A percentile compares a stretch with the other conserved stretches of the same genome.
phyloP scores from a whole-genome alignment of 2,329 filamentous ascomycete genomes.

The Ilyonectria destructans region DNA sequence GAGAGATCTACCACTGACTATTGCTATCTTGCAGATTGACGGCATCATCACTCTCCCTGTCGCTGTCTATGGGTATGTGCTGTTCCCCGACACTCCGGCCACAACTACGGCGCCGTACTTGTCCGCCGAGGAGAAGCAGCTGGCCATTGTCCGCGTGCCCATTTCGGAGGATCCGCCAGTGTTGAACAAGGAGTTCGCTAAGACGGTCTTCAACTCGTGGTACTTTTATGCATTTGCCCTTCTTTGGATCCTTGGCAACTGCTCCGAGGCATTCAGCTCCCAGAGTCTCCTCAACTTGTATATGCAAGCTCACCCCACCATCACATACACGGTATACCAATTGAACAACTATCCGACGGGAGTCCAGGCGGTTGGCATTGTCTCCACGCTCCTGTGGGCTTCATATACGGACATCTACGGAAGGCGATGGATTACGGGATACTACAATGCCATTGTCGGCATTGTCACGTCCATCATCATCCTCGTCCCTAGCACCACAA shows the following conservation, averaged over 20 bases:
- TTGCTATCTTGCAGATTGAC: slow-evolving; percentile 54
- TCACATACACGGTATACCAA: slow-evolving; percentile 26
- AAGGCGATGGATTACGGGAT: slow-evolving; percentile 41
- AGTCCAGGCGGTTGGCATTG: slow-evolving; percentile 29
- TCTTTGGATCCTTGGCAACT: slow-evolving; percentile 55
- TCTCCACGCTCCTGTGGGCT: slow-evolving; percentile 31
- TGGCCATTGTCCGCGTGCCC: slow-evolving; percentile 24
- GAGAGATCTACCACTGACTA: neutral
- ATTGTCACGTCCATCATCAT: slow-evolving; percentile 26
- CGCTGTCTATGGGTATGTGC: slow-evolving; percentile 65
- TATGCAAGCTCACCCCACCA: slow-evolving; percentile 27
- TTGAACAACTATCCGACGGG: slow-evolving; percentile 36
- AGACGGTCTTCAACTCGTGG: slow-evolving; percentile 36
- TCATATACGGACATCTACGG: slow-evolving; percentile 49
- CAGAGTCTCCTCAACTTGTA: slow-evolving; percentile 38
- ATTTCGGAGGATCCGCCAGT: slow-evolving; percentile 19
- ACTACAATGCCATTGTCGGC: slow-evolving; percentile 29
- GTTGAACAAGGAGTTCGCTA: slow-evolving; percentile 37
- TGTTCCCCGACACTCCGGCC: slow-evolving; percentile 66
- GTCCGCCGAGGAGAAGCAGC: slow-evolving; percentile 47
- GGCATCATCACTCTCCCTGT: slow-evolving; percentile 69
- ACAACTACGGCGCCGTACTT: slow-evolving; percentile 54
- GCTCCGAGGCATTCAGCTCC: slow-evolving; percentile 55
- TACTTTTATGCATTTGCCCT: slow-evolving; percentile 50
- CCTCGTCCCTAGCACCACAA: slow-evolving; percentile 32